Percentiles rank a stretch among this genome's conserved stretches.
phyloP scores from a whole-genome alignment of 2,329 filamentous ascomycete species.

The Gnomoniopsis sp. region DNA sequence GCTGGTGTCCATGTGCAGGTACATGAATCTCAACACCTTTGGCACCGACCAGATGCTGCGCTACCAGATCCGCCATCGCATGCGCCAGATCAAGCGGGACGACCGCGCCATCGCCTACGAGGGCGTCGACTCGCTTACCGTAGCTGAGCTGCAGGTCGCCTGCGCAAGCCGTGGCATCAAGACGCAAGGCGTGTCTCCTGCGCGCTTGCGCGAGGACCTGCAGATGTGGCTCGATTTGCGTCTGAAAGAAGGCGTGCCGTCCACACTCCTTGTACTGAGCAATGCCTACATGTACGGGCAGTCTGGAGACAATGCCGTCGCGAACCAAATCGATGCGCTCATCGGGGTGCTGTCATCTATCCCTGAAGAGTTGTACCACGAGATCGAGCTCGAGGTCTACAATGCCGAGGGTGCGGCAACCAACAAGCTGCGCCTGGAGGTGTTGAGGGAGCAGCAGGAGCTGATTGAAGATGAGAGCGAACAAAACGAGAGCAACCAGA shows the following conservation, averaged over 20 bases:
- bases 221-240: constrained; percentile 92
- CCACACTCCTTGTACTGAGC: constrained; percentile 89
- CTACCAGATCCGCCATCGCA: constrained; percentile 94
- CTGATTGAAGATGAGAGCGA: constrained; percentile 96
- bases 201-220: constrained; percentile 81
- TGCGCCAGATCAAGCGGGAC: constrained; percentile 99
- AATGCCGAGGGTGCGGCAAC: constrained; percentile 94
- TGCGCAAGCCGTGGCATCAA: constrained; percentile 89
- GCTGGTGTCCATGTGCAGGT: constrained; percentile 94
- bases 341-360: constrained; percentile 91
- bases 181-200: constrained; percentile 88
- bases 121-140: constrained; percentile 89
- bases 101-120: constrained; percentile 93
- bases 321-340: constrained; percentile 87
- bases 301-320: constrained; percentile 71
- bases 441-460: constrained; percentile 97
- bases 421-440: constrained; percentile 98
- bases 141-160: constrained; percentile 86
- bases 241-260: constrained; percentile 91
- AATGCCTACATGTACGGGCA: constrained; percentile 98
- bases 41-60: constrained; percentile 97
- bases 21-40: constrained; percentile 97
- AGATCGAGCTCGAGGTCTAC: constrained; percentile 97
- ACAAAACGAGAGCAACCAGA: constrained; percentile 79
- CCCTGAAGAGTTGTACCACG: constrained; percentile 97